Conservation (phyloP, 805 yeast species). For the Kurtzmaniella cleridarum region DNA sequence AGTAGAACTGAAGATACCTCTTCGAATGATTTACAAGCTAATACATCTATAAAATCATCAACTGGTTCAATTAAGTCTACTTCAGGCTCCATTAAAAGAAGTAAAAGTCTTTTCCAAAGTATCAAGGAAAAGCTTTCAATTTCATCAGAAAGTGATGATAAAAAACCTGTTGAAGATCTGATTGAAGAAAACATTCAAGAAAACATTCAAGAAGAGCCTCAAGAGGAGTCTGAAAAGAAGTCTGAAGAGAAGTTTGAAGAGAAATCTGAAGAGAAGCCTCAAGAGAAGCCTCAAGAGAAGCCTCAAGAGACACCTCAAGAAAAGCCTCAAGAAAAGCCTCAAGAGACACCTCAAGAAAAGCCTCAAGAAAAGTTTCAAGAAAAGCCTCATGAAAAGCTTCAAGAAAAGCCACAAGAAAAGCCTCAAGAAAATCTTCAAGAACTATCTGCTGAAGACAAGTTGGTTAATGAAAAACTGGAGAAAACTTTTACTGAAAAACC, state of each 20-base stretch:
- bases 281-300: too few species aligned
- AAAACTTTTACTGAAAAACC: not conserved
- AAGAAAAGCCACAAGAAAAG: too few species aligned
- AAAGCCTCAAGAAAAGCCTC: too few species aligned
- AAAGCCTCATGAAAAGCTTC: not conserved
- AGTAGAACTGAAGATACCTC: too few species aligned
- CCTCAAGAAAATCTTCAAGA: not conserved
- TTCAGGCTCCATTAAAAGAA: not conserved
- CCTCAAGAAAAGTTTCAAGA: not conserved
- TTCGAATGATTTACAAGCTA: too few species aligned
- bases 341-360: not conserved
- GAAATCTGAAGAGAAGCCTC: too few species aligned
- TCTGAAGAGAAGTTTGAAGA: too few species aligned
- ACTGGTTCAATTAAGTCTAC: not conserved
- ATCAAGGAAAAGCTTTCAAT: not conserved
- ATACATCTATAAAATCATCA: too few species aligned
- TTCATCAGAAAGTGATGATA: not conserved
- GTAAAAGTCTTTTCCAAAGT: not conserved
- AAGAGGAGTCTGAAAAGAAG: too few species aligned
- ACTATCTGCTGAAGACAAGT: not conserved
- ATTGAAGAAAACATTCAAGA: not conserved
- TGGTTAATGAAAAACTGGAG: not conserved
- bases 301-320: too few species aligned
- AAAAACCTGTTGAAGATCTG: slow-evolving; percentile 4
- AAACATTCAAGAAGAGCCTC: too few species aligned